Conservation (phyloP, 345 rosid genomes). For the Pelargonium nanum region DNA sequence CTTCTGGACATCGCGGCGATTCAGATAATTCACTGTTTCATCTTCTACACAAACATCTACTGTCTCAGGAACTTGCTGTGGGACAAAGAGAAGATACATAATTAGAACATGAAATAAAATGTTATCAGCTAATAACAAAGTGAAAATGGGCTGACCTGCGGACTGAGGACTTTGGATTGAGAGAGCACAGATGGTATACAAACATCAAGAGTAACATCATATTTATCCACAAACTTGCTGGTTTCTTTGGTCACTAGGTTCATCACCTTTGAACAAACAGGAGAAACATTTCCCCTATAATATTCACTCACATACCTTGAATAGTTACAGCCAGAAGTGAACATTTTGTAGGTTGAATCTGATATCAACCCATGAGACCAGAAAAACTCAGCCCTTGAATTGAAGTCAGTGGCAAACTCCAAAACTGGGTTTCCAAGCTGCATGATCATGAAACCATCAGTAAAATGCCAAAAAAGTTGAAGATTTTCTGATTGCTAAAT, state of each 20-base stretch:
- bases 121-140: background rate
- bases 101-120: background rate
- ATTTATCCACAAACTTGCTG: slow-evolving; percentile 81
- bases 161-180: slow-evolving; percentile 61
- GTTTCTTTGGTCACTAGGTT: slow-evolving; percentile 73
- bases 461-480: background rate
- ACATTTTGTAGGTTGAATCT: slow-evolving; percentile 75
- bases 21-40: slow-evolving; percentile 78
- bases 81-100: slow-evolving; percentile 1
- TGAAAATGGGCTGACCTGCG: slow-evolving; percentile 36
- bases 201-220: slow-evolving; percentile 93
- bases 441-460: slow-evolving; percentile 8
- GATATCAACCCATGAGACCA: slow-evolving; percentile 98
- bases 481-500: background rate
- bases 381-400: slow-evolving; percentile 88
- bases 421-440: slow-evolving; percentile 94
- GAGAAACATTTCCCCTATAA: slow-evolving; percentile 64
- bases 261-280: slow-evolving; percentile 75
- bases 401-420: slow-evolving; percentile 78
- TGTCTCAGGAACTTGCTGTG: slow-evolving; percentile 64
- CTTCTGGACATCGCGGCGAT: slow-evolving; percentile 75
- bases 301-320: slow-evolving; percentile 84
- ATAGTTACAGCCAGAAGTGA: slow-evolving; percentile 79
- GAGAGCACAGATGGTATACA: slow-evolving; percentile 74
- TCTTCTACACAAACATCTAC: slow-evolving; percentile 94